Conservation (phyloP, 2,329 filamentous ascomycete species). For the Falciphora oryzae region DNA sequence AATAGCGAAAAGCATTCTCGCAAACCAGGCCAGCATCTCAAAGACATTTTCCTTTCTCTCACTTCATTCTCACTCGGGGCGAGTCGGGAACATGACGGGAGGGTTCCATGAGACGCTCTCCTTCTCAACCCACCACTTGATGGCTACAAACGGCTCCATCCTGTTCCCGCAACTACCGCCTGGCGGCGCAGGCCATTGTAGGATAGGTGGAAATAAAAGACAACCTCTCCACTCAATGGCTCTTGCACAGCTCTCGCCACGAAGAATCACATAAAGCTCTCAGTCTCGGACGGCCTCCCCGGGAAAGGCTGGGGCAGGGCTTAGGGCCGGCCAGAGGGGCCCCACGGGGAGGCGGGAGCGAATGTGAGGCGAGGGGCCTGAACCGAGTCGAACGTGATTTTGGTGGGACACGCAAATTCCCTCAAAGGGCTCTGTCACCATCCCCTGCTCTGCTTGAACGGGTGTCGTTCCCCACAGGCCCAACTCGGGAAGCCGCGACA, state of each 20-base stretch:
- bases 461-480: neutral
- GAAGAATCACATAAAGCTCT: neutral
- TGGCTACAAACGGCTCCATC: neutral
- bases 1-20: constrained; percentile 10
- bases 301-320: neutral
- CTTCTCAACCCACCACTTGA: neutral
- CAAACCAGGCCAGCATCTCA: constrained; percentile 8
- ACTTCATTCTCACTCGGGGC: neutral
- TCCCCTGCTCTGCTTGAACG: neutral
- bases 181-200: neutral
- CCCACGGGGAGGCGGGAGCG: neutral
- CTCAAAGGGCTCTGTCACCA: neutral
- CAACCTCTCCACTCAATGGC: constrained; percentile 1
- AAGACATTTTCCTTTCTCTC: constrained; percentile 6
- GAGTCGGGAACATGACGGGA: neutral
- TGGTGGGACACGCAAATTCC: neutral
- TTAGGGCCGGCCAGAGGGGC: neutral
- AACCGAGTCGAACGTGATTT: neutral
- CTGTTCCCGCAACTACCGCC: neutral
- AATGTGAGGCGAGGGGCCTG: neutral
- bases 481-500: neutral
- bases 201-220: neutral
- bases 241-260: neutral
- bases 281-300: neutral
- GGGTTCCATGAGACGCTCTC: neutral